phyloP scores from a whole-genome alignment of 225 moss, liverwort and hornwort genomes.

The Neckera pumila region DNA sequence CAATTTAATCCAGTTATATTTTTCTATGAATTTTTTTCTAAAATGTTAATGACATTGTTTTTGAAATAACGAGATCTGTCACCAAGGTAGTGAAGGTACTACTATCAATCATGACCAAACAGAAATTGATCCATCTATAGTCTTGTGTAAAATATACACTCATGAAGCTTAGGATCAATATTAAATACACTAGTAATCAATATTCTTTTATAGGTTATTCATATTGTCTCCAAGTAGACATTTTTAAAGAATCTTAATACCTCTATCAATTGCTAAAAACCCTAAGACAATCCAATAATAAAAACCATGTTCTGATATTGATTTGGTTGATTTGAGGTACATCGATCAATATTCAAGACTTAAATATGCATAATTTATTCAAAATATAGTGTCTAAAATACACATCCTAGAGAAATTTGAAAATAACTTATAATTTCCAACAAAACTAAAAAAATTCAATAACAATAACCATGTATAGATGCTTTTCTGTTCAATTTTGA shows the following conservation, averaged over 20 bases:
- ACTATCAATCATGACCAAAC: not conserved
- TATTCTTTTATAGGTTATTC: not conserved
- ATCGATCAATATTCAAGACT: not conserved
- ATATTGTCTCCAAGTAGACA: accelerated
- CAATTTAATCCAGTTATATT: not conserved
- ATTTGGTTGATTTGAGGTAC: not conserved
- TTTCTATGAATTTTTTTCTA: not conserved
- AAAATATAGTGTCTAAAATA: accelerated
- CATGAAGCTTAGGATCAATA: accelerated
- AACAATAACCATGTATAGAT: accelerated
- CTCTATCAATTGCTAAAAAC: not conserved
- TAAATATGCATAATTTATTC: not conserved
- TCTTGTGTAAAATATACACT: accelerated
- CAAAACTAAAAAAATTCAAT: not conserved
- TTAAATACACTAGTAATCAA: not conserved
- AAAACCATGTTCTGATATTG: accelerated
- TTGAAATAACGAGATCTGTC: accelerated
- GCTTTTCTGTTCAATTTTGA: accelerated
- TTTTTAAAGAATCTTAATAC: accelerated
- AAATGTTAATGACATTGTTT: not conserved
- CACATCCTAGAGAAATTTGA: not conserved
- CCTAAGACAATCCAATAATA: not conserved
- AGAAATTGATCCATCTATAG: not conserved
- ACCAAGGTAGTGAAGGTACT: too few relatives aligned
- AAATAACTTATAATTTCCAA: not conserved